Base-by-base conservation (phyloP, 345 rosid species). In the Citrus hindsii region DNA sequence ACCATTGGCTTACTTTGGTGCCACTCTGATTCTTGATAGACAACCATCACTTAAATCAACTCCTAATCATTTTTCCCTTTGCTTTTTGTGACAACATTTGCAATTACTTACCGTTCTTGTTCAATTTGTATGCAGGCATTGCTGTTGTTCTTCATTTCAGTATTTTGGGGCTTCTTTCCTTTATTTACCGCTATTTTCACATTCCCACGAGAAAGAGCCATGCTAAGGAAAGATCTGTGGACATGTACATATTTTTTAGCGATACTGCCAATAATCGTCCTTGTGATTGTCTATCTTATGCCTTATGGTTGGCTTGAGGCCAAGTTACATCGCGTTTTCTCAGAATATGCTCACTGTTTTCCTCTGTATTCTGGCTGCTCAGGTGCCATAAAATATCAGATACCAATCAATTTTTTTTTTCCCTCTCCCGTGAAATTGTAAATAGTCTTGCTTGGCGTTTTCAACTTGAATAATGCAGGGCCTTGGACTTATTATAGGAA, bases 131-230 rank as follows among this genome's bases (percentile, higher is more conserved):
- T 82, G 79, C 84, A 80, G 85, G 79, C 75, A 22, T 82, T 84
- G 40, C 64, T 85, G 73, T 22, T 85, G 22, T 83, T 83, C 86
- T 85, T 83, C 74, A 73, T 83, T 58, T 76, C 88, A 12, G 84
- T 83, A 7, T 85, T 85, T 24, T 85, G 84, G 88, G 81, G 79
- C 12, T 83, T 79, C 77, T 73, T 76, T 51, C 88, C 84, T 27
- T 37, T 83, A 58, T 81, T 83, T 28, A 74, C 81, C 27, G 77
- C 83, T 8, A 76, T 83, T 48, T 85, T 83, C 81, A 85, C 82
- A 71, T 81, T 83, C 37, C 84, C 86, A 69, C 83, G 77, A 79
- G 84, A 85, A 75, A 73, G 80, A 65, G 81, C 69, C 19, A 83
- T 83, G 82, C 86, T 6, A 81, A 83, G 74, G 88, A 85, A 67